Base-by-base conservation (phyloP, 768 basidiomycete genomes). In the Tulasnella sp. region DNA sequence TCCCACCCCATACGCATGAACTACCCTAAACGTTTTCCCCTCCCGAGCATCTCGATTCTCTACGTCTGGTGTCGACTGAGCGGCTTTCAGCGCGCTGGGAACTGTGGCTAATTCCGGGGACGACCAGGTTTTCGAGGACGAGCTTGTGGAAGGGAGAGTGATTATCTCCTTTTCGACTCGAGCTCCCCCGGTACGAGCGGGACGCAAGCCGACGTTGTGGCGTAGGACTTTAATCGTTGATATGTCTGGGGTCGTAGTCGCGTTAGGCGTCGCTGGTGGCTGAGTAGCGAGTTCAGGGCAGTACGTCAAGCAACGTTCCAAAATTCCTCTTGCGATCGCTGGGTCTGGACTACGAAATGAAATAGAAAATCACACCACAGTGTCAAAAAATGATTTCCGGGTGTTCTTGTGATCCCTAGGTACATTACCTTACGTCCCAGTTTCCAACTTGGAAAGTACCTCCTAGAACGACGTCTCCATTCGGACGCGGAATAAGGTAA, bases 401-500 rank as follows among this genome's bases (percentile, higher is more conserved):
- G n/a, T n/a, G n/a, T n/a, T n/a, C n/a, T n/a, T n/a, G n/a, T n/a
- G n/a, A 72, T n/a, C n/a, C 9, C 42, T 8, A 25, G 7, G 42
- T 72, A 7, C 39, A 39, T 5, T 19, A 58, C 72, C 79, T 9
- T 88, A 87, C 7, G 85, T 89, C 86, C 86, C 87, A 88, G 78
- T 85, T 84, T 78, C 84, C 84, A 72, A 80, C 77, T 71, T 87
- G 82, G 81, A 85, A 89, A 5, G 87, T 89, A 0, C 91, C 45
- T 8, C 78, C 67, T 82, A 80, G 12, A 3, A 69, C 37, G 22
- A 77, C 75, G 29, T 77, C 75, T 19, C 87, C 85, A 25, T 81
- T 83, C 17, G 89, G 86, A 29, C 90, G 86, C 25, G 91, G 89
- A 79, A 91, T 91, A 79, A 91, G 86, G 81, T 91, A 91, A 2